Base-by-base conservation (phyloP, 2,329 filamentous ascomycete genomes). In the Microsporum ferrugineum region DNA sequence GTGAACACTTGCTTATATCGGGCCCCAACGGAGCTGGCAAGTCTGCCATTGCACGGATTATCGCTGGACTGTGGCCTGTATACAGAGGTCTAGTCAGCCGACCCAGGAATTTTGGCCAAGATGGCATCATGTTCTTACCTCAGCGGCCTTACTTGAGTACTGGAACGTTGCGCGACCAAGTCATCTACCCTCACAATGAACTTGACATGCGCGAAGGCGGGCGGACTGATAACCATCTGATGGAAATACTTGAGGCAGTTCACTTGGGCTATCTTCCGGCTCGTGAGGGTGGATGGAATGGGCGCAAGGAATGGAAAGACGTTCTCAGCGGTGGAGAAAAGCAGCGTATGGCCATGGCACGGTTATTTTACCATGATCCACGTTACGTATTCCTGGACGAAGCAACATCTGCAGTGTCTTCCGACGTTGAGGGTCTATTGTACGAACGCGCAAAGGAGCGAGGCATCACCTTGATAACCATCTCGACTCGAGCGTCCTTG, bases 101-200 rank as follows among this genome's bases (percentile, higher is more conserved):
- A 1, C 92, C 94, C 2, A 89, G 94, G 69, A 82, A 78, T 43
- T 83, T 84, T 47, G 91, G 91, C 43, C 82, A 87, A 64, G 92
- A 97, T 66, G 94, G 94, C 62, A 95, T 99, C 76, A 97, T 99
- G 91, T 97, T 99, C 76, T 81, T 99, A 8, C 94, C 94, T 0
- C 94, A 99, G 73, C 83, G 92, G 14, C 91, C 92, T 0, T 97
- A 97, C 69, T 83, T 97, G 38, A 92, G 87, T 72, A 88, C 92
- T 27, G 94, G 94, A 39, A 97, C 94, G 0, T 80, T 97, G 7
- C 87, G 94, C 31, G 95, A 99, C 69, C 95, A 99, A 76, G 90
- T 99, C 69, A 96, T 97, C 71, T 99, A 99, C 68, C 94, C 94
- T 0, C 91, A 99, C 68, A 92, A 90, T 5, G 92, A 95, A 71